phyloP scores from a whole-genome alignment of 768 basidiomycete species.

The Podaxis sp. region DNA sequence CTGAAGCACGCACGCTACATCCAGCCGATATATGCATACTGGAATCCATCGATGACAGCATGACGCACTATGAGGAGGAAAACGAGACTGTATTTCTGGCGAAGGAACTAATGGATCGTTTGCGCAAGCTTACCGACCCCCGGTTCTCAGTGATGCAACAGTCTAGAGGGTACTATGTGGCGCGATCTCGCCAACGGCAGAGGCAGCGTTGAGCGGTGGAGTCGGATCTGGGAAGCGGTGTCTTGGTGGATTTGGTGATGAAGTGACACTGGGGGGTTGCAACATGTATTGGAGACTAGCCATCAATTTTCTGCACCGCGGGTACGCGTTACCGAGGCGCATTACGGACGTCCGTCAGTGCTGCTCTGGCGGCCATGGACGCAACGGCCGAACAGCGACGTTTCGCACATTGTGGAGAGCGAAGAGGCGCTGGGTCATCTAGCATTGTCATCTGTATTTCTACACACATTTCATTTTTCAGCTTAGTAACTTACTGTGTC shows the following conservation, averaged over 20 bases:
- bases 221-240: neutral
- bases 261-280: neutral
- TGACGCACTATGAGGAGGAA: constrained; percentile 57
- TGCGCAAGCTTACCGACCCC: constrained; percentile 39
- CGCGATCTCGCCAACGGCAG: constrained; percentile 18
- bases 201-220: constrained; percentile 22
- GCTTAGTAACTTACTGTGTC: constrained; percentile 20
- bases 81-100: constrained; percentile 61
- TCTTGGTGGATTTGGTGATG: neutral
- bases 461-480: constrained; percentile 21
- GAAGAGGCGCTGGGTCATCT: neutral
- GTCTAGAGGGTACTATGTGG: constrained; percentile 18
- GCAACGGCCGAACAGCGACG: neutral
- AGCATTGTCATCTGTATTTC: constrained; percentile 28
- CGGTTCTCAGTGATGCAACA: constrained; percentile 23
- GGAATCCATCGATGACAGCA: constrained; percentile 46
- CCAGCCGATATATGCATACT: constrained; percentile 52
- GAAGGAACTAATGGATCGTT: constrained; percentile 44
- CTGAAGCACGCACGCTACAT: constrained; percentile 44
- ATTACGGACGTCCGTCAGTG: neutral
- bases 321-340: neutral
- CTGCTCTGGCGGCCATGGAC: neutral
- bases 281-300: neutral
- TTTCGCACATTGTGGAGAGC: neutral
- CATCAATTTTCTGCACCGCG: neutral